Evolutionary conservation across 169 alveolate species (phyloP), one percentile per base, ranked within the genome.

Genomic region (Perkinsus marinus): DNA sequence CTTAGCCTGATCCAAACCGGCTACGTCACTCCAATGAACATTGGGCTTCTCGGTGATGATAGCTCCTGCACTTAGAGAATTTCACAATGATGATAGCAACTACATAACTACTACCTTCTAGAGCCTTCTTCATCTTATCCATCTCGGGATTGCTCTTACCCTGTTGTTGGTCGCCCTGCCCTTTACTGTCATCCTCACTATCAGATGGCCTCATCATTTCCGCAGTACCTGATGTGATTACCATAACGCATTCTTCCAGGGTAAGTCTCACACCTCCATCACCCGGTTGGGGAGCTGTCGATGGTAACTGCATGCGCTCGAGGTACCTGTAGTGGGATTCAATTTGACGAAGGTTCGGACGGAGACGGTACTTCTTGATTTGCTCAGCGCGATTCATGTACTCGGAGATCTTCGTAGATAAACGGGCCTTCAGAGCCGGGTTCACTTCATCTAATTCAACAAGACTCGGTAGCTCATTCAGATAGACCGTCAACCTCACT

Each of bases 1-100:
- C 93, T 97, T 97, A 26, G 99, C 99, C 38, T 95, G 94, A 91
- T 96, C 98, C 90, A 96, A 93, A 9, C 98, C 99, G 17, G 98
- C 98, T 16, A 97, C 97, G 93, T 97, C 98, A 39, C 93, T 94
- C 99, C 99, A 97, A 39, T 93, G 94, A 36, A 97, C 98, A 90
- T 96, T 96, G 6, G 98, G 99, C 79, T 95, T 96, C 92, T 96
- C 98, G 22, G 97, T 94, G 5, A 57, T 30, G 34, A 57, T 57
- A 2, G 79, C 79, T 30, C 79, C 79, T 57, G 22, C 79, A 16
- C 26, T 2, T 2, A 26, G 37, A 13, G 30, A 2, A 7, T 16
- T 0, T 57, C 26, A 0, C 22, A 16, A 13, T 30, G 79, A 16
- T 57, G 79, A 19, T 57, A 16, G 30, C 9, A 0, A 39, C 91